Evolutionary conservation across 345 rosid species (phyloP).

Genomic region (Gossypium rotundifolium): DNA sequence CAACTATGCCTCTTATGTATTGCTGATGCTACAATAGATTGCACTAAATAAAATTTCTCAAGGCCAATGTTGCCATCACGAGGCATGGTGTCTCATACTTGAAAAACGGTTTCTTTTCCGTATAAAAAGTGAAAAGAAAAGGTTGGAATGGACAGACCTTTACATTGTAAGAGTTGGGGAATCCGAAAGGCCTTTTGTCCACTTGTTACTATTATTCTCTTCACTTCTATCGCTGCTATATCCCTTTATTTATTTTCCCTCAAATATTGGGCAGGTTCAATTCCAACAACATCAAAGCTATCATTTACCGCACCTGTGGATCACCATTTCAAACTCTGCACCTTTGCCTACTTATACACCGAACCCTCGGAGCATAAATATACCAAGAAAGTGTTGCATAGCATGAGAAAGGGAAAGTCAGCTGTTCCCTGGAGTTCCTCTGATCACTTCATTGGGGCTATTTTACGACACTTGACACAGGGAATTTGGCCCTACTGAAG

Average conservation of each 20-base stretch:
- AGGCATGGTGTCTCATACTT: background rate
- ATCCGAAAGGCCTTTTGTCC: background rate
- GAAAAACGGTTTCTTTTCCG: background rate
- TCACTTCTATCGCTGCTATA: no score
- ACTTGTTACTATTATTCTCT: background rate
- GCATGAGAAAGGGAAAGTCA: background rate
- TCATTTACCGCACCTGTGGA: background rate
- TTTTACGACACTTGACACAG: background rate
- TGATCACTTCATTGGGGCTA: slow-evolving; percentile 34
- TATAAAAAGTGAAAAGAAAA: background rate
- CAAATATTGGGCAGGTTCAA: background rate
- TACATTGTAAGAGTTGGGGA: background rate
- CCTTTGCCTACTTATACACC: no score
- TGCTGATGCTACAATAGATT: no score
- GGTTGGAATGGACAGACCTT: background rate
- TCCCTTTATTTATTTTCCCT: background rate
- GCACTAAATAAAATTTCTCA: no score
- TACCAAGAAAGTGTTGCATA: background rate
- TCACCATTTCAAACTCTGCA: no score
- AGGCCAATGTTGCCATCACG: background rate
- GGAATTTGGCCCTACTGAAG: slow-evolving; percentile 28
- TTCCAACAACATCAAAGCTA: background rate
- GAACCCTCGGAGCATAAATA: background rate
- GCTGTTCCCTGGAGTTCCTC: slow-evolving; percentile 34
- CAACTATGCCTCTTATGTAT: no score